Conservation (phyloP, 345 rosid species). For the Hypericum perforatum region DNA sequence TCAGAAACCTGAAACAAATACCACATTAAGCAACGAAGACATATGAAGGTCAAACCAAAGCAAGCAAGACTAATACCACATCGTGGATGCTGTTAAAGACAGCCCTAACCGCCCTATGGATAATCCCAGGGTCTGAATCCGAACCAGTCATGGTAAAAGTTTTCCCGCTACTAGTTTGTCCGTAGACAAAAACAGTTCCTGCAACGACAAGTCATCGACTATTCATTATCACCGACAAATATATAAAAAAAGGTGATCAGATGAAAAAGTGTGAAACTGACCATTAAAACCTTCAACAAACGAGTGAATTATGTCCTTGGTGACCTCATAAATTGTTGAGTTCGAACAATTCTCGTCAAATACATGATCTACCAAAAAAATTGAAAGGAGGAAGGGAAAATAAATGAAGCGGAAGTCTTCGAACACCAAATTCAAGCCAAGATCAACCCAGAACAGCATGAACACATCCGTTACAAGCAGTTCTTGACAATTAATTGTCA, state of each 20-base stretch:
- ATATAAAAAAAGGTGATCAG: not conserved
- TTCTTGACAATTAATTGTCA: too few species aligned
- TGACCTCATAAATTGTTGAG: slow-evolving; percentile 56
- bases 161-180: slow-evolving; percentile 98
- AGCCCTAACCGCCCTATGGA: slow-evolving; percentile 64
- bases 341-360: slow-evolving; percentile 63
- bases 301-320: slow-evolving; percentile 63
- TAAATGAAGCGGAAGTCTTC: too few species aligned
- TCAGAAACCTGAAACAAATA: slow-evolving; percentile 43
- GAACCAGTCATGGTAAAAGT: slow-evolving; percentile 97
- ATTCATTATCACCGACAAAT: not conserved
- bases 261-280: slow-evolving; percentile 8
- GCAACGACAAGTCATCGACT: not conserved
- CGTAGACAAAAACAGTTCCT: slow-evolving; percentile 97
- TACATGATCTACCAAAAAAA: slow-evolving; percentile 57
- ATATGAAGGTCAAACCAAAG: too few species aligned
- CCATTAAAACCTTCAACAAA: slow-evolving; percentile 87
- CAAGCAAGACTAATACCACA: slow-evolving; percentile 27
- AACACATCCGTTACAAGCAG: too few species aligned
- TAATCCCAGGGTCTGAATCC: slow-evolving; percentile 59
- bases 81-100: slow-evolving; percentile 49
- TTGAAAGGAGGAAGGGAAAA: not conserved
- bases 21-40: too few species aligned
- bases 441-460: too few species aligned
- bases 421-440: too few species aligned